Base-by-base conservation (phyloP, 371 early-diverging fungal species). In the Circinella minor region DNA sequence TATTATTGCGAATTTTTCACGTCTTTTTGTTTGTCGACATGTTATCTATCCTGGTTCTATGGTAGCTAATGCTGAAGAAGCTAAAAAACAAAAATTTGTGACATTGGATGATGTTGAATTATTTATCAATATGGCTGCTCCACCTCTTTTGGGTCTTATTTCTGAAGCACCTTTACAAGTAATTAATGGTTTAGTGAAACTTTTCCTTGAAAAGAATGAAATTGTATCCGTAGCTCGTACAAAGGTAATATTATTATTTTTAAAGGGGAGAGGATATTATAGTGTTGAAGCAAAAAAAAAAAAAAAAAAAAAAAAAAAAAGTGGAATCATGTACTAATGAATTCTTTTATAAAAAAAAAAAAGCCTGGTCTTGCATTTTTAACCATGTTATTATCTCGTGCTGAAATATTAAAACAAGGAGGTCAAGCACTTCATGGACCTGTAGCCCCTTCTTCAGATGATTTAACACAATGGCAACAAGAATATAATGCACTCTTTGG, bases 331-430 rank as follows among this genome's bases (percentile, higher is more conserved):
- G 27, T 27, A 27, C 27, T 27, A 27, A 27, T 27, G 27, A 2
- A 27, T 27, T 27, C 27, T 27, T 27, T 27, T 27, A 27, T 27
- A 27, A 1, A 27, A 1, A 27, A 55, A 5, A 13, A 38, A 11
- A 73, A 86, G 83, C 91, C 91, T 55, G 98, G 96, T 4, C 82
- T 97, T 67, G 92, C 92, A 2, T 88, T 97, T 47, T 83, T 98
- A 79, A 95, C 97, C 0, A 87, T 97, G 85, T 86, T 97, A 37
- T 83, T 98, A 66, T 92, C 92, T 20, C 93, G 98, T 49, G 95
- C 96, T 13, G 96, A 95, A 74, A 91, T 94, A 47, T 78, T 98
- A 63, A 94, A 90, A 77, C 93, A 95, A 78, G 91, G 90, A 9
- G 89, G 85, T 36, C 89, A 89, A 36, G 79, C 84, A n/a, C 73